phyloP scores from a whole-genome alignment of 208 protist species.

The Trichomonas tenax region DNA sequence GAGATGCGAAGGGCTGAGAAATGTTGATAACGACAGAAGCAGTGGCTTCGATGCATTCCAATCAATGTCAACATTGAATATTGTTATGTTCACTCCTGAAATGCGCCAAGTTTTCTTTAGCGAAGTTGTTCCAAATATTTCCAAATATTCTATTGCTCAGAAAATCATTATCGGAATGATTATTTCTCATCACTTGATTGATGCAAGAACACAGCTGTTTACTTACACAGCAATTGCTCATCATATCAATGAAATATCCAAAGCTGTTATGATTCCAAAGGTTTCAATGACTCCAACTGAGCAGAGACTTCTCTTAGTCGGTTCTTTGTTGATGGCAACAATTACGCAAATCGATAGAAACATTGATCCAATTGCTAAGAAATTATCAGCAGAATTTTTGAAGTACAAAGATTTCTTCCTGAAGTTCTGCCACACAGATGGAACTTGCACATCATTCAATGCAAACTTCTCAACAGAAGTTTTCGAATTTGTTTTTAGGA shows the following conservation, averaged over 20 bases:
- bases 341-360: not conserved
- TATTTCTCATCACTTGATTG: not conserved
- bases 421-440: not conserved
- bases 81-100: not conserved
- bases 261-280: not conserved
- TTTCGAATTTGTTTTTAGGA: not conserved
- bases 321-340: not conserved
- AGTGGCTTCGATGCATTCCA: not conserved
- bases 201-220: not conserved
- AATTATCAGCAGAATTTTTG: not conserved
- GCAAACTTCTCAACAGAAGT: not conserved
- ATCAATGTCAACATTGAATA: not conserved
- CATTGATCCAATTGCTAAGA: not conserved
- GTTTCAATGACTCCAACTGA: not conserved
- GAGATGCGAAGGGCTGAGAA: not conserved
- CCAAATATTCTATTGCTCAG: not conserved
- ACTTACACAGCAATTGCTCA: not conserved
- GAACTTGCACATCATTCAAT: not conserved
- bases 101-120: not conserved
- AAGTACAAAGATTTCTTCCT: not conserved
- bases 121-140: not conserved
- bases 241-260: not conserved
- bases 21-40: not conserved
- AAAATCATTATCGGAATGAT: not conserved
- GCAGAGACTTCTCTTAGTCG: not conserved